Percentiles rank a stretch among this genome's conserved stretches.
These are phyloP conservation scores for Collybiopsis luxurians DNA, from an alignment of 768 basidiomycete species.

Conservation along the genomic window DNA sequence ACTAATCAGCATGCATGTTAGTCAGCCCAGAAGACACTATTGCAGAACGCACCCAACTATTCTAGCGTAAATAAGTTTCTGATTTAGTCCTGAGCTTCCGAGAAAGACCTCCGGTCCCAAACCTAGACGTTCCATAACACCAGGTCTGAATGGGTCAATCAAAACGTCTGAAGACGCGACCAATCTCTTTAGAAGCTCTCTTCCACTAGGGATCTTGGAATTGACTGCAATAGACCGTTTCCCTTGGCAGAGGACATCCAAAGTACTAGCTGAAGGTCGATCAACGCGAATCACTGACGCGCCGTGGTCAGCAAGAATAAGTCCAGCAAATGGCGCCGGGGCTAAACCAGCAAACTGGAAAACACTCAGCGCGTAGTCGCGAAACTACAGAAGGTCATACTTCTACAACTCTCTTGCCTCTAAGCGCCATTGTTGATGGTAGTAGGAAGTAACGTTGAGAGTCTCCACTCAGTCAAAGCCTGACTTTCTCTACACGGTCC, in stretches of 20 bases:
- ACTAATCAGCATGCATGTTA: constrained; percentile 26
- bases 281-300: constrained; percentile 78
- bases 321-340: constrained; percentile 77
- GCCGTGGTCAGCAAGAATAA: constrained; percentile 77
- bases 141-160: constrained; percentile 83
- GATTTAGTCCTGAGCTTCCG: constrained; percentile 56
- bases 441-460: not conserved
- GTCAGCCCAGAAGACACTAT: not conserved
- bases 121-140: constrained; percentile 75
- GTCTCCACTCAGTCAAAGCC: too few relatives aligned
- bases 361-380: not conserved
- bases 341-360: constrained; percentile 77
- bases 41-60: constrained; percentile 57
- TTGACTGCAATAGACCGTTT: constrained; percentile 77
- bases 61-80: constrained; percentile 69
- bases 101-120: constrained; percentile 76
- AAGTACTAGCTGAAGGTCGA: constrained; percentile 41
- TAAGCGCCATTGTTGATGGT: constrained; percentile 39
- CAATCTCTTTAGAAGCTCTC: constrained; percentile 52
- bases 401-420: constrained; percentile 51
- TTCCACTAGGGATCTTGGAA: constrained; percentile 58
- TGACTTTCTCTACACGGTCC: too few relatives aligned
- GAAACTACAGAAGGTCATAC: constrained; percentile 17
- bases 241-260: constrained; percentile 61
- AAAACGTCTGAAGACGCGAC: constrained; percentile 71